phyloP scores from a whole-genome alignment of 495 filamentous ascomycete genomes.

The Aspergillus mulundensis region DNA sequence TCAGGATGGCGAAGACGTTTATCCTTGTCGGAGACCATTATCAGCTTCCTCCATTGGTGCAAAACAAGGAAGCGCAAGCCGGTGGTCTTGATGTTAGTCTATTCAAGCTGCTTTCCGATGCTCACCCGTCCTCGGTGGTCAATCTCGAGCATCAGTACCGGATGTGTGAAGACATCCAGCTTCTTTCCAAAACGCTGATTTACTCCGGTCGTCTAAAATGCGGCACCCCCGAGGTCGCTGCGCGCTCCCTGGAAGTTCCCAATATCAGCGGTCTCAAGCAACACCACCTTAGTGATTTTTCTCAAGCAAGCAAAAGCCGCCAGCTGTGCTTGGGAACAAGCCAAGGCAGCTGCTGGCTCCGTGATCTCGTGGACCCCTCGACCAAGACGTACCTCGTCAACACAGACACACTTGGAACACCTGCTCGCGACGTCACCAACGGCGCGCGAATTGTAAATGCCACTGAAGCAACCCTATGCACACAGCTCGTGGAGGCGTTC shows the following conservation, averaged over 20 bases:
- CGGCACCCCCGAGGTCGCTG: slow-evolving; percentile 70
- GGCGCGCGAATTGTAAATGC: slow-evolving; percentile 85
- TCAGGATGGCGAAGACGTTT: slow-evolving; percentile 89
- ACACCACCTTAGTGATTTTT: slow-evolving; percentile 45
- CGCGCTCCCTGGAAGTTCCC: slow-evolving; percentile 54
- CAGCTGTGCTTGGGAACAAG: slow-evolving; percentile 50
- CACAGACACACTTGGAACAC: slow-evolving; percentile 67
- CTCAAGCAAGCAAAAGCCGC: slow-evolving; percentile 25
- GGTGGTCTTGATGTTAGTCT: slow-evolving; percentile 90
- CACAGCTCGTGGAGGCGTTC: slow-evolving; percentile 74
- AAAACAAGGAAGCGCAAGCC: slow-evolving; percentile 79
- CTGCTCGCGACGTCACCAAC: slow-evolving; percentile 62
- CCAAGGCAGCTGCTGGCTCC: slow-evolving; percentile 70
- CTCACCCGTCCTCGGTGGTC: slow-evolving; percentile 79
- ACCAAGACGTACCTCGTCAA: slow-evolving; percentile 80
- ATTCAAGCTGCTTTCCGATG: slow-evolving; percentile 88
- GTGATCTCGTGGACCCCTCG: slow-evolving; percentile 63
- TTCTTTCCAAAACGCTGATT: slow-evolving; percentile 86
- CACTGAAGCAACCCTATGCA: slow-evolving; percentile 68
- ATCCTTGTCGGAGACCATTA: slow-evolving; percentile 95
- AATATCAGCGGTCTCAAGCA: slow-evolving; percentile 54
- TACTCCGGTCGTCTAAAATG: slow-evolving; percentile 88
- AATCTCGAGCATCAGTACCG: slow-evolving; percentile 94
- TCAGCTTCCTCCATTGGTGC: slow-evolving; percentile 89
- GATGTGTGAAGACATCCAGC: slow-evolving; percentile 97